These are phyloP conservation scores for Fusarium sp. DNA, from an alignment of 2,329 filamentous ascomycete genomes.

Conservation along the genomic window DNA sequence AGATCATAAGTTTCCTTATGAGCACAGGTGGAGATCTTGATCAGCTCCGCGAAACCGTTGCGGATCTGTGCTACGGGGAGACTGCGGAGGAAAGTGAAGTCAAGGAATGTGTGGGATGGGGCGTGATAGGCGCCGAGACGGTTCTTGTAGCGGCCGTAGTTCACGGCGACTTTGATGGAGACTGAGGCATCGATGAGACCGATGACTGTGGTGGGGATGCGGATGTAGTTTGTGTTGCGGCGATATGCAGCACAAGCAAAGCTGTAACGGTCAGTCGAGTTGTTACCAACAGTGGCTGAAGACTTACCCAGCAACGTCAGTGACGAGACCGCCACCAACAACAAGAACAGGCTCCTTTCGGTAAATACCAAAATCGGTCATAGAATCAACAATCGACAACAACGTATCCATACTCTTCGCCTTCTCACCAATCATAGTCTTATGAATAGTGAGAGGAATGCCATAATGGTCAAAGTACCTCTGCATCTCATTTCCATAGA, in stretches of 20 bases:
- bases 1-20: slow-evolving; percentile 73
- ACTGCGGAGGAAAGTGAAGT: slow-evolving; percentile 77
- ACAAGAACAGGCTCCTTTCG: slow-evolving; percentile 75
- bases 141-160: slow-evolving; percentile 82
- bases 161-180: slow-evolving; percentile 81
- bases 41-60: slow-evolving; percentile 79
- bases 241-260: slow-evolving; percentile 78
- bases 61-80: slow-evolving; percentile 74
- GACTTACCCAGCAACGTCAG: slow-evolving; percentile 76
- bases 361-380: slow-evolving; percentile 77
- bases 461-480: slow-evolving; percentile 73
- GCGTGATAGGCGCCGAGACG: slow-evolving; percentile 78
- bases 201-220: slow-evolving; percentile 78
- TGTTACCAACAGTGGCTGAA: slow-evolving; percentile 37
- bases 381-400: slow-evolving; percentile 75
- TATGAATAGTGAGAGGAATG: slow-evolving; percentile 71
- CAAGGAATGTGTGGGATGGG: slow-evolving; percentile 76
- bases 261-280: slow-evolving; percentile 48
- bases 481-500: slow-evolving; percentile 74
- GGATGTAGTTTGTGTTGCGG: slow-evolving; percentile 78
- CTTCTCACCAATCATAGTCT: slow-evolving; percentile 80
- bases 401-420: slow-evolving; percentile 78
- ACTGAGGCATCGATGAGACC: slow-evolving; percentile 80
- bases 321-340: slow-evolving; percentile 75
- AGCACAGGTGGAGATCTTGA: slow-evolving; percentile 79